A percentile compares a stretch with the other conserved stretches of the same genome.
Conservation (phyloP, 2,329 filamentous ascomycete genomes). For the Moelleriella libera region DNA sequence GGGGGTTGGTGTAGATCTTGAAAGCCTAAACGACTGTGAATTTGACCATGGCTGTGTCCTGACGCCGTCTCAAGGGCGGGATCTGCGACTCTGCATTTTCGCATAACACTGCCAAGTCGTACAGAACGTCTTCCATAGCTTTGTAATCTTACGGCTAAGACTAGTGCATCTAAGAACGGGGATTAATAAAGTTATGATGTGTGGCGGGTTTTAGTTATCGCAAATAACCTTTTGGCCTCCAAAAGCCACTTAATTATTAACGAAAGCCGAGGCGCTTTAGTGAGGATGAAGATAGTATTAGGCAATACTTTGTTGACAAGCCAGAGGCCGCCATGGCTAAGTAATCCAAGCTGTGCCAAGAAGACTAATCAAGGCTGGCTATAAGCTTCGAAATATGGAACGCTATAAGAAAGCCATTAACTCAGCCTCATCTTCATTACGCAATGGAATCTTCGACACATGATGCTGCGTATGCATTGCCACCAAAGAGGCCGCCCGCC, state of each 20-base stretch:
- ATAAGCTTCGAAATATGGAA: too few relatives aligned
- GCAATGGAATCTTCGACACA: not conserved
- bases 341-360: not conserved
- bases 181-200: too few relatives aligned
- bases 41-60: too few relatives aligned
- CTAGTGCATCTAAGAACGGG: not conserved
- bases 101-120: not conserved
- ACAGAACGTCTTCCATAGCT: not conserved
- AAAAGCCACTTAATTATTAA: not conserved
- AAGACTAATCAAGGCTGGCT: not conserved
- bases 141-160: not conserved
- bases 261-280: not conserved
- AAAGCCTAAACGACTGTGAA: too few relatives aligned
- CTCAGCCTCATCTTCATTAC: slow-evolving; percentile 1
- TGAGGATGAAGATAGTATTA: not conserved
- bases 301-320: not conserved
- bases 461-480: not conserved
- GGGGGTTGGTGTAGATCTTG: too few relatives aligned
- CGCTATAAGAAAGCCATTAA: not conserved
- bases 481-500: slow-evolving; percentile 1
- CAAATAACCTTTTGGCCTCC: too few relatives aligned
- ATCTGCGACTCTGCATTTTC: too few relatives aligned
- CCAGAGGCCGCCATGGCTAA: too few relatives aligned
- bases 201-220: too few relatives aligned
- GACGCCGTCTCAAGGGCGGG: too few relatives aligned